Base-by-base conservation (phyloP, 495 filamentous ascomycete genomes). In the Polyplosphaeria fusca region DNA sequence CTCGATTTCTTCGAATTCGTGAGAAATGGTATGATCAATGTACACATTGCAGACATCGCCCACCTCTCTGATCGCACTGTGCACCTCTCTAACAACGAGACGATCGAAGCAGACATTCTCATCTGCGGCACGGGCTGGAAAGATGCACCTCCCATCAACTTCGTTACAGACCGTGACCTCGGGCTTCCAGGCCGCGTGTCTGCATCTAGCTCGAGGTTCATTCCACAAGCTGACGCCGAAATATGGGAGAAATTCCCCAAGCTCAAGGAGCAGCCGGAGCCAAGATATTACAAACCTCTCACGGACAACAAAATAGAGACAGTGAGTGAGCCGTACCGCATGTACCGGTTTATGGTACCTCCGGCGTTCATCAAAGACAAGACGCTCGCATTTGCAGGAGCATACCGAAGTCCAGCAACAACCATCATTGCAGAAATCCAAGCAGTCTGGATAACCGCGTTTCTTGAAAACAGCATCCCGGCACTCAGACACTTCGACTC, bases 191-290 rank as follows among this genome's bases (percentile, higher is more conserved):
- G 55, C 20, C 24, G 7, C 55, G 19, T 24, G n/a, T 50, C 54
- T 1, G 3, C 48, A 3, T 38, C 22, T 19, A 13, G 41, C 2
- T 14, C 13, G 45, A 56, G 39, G 42, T 52, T 45, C 37, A 58
- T 50, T 22, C 4, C 35, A 37, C 67, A 67, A 12, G 87, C 85
- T 0, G 87, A 91, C 64, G 60, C 69, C 5, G 82, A 88, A 48
- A 90, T 93, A 49, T 71, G 90, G 0, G 43, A 69, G 2, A 75
- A 75, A 7, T 90, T 86, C 67, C 90, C 90, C 2, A 75, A 79
- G 0, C 75, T 92, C 3, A 70, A 67, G 35, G 47, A 65, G 57
- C 77, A 68, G 20, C 77, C 74, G 3, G 22, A 41, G 7, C 30
- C 47, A 14, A 28, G 30, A 40, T 25, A 39, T n/a, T 55, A 59